Evolutionary conservation across 495 filamentous ascomycete genomes (phyloP).

Genomic region (Xanthoparmelia taractica): DNA sequence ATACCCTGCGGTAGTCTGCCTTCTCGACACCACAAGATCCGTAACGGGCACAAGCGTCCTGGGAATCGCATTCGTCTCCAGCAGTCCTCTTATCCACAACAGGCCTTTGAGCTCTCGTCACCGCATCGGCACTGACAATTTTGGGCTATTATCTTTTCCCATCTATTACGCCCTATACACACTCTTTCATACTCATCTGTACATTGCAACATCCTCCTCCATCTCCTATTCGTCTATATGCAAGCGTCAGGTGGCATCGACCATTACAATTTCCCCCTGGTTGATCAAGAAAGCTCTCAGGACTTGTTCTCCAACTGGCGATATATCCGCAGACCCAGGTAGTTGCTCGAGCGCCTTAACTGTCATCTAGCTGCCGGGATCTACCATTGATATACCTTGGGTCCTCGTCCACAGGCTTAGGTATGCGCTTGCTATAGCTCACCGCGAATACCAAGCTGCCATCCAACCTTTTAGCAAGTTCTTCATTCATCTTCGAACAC

Average conservation of each 20-base stretch:
- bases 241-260: slow-evolving; percentile 6
- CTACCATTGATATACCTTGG: slow-evolving; percentile 4
- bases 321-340: slow-evolving; percentile 16
- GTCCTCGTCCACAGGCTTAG: neutral
- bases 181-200: neutral
- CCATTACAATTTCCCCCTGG: slow-evolving; percentile 5
- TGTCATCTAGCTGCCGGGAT: neutral
- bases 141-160: slow-evolving; percentile 2
- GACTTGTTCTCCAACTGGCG: slow-evolving; percentile 1
- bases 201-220: neutral
- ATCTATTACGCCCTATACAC: slow-evolving; percentile 9
- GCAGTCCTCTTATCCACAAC: slow-evolving; percentile 11
- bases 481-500: neutral
- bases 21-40: slow-evolving; percentile 1
- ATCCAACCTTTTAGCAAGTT: neutral
- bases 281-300: slow-evolving; percentile 5
- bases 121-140: slow-evolving; percentile 7
- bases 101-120: slow-evolving; percentile 7
- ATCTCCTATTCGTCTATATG: slow-evolving; percentile 9
- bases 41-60: slow-evolving; percentile 8
- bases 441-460: neutral
- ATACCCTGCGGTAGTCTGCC: neutral
- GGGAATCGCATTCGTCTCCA: slow-evolving; percentile 13
- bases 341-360: slow-evolving; percentile 13
- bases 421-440: slow-evolving; percentile 5